Evolutionary conservation across 768 basidiomycete species (phyloP).

Genomic region (Agaricus subrufescens): DNA sequence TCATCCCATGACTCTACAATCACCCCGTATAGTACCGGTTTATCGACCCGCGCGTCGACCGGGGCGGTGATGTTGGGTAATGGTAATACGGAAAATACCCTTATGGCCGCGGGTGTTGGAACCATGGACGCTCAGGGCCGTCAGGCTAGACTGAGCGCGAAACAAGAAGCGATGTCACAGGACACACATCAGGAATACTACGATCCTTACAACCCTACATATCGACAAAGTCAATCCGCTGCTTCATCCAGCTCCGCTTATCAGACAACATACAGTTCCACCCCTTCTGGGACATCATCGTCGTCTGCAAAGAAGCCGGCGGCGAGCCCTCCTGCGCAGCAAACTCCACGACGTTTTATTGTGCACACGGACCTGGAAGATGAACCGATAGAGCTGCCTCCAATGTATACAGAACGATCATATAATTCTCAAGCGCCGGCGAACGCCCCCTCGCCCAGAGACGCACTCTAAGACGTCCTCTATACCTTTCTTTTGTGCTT

Average conservation of each 20-base stretch:
- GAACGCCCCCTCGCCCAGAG: background rate
- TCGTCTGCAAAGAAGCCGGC: background rate
- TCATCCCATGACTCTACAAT: background rate
- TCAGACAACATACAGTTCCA: background rate
- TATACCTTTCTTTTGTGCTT: no score
- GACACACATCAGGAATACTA: background rate
- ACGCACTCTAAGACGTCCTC: no score
- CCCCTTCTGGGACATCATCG: background rate
- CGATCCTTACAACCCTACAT: background rate
- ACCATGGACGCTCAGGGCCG: background rate
- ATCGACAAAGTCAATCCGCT: background rate
- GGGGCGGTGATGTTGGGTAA: background rate
- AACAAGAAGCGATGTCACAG: background rate
- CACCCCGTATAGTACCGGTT: background rate
- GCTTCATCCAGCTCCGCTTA: background rate
- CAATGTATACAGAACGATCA: conserved; percentile 22
- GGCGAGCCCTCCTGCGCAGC: background rate
- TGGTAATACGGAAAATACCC: background rate
- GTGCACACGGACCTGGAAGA: conserved; percentile 24
- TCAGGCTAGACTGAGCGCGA: background rate
- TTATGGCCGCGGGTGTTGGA: background rate
- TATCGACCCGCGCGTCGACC: background rate
- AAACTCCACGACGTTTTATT: conserved; percentile 15
- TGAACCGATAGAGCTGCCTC: conserved; percentile 26
- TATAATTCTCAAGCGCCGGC: no score